Evolutionary conservation across 192 early-diverging fungal genomes (phyloP), one percentile per base, ranked within the genome.

Genomic region (Backusella parvicylindrica): DNA sequence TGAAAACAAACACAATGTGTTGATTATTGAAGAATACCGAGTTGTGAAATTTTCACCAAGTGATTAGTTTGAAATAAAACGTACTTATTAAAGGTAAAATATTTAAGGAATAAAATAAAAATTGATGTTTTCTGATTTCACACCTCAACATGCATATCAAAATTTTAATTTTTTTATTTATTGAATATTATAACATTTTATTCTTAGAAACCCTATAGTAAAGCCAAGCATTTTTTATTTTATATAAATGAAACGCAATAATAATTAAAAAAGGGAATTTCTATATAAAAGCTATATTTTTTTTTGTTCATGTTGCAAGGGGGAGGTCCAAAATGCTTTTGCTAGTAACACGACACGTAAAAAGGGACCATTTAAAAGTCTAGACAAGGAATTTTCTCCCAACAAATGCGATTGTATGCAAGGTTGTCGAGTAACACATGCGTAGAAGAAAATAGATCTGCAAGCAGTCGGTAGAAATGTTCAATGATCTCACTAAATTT

Each of bases 381-480:
- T 60, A 60, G 21, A 60, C 53, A 60, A 28, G 23, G 23, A 60
- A 28, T 3, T 11, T 37, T 30, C 26, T 70, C 41, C 68, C 68
- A 70, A 4, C 40, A 38, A 16, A 43, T 70, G 21, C 16, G 68
- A 31, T 70, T 70, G 16, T 28, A 70, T 70, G 40, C 41, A 47
- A 70, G 68, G 9, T 23, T 41, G 6, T 81, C 86, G n/a, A 95
- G 75, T 43, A 89, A 84, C 13, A 83, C 81, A 11, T 83, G 77
- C 0, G 90, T 84, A 6, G 85, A 83, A 0, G 93, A 92, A 60
- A 98, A 84, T 8, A 96, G 83, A 41, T 89, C 86, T 6, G 87
- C 90, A 30, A 96, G 85, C 68, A 86, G 86, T 68, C 91, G 89
- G 80, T 94, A 97, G 67, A 95, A 96, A 5, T 94, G 95, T 47